phyloP scores from a whole-genome alignment of 139 green algal species.

The Monoraphidium neglectum region DNA sequence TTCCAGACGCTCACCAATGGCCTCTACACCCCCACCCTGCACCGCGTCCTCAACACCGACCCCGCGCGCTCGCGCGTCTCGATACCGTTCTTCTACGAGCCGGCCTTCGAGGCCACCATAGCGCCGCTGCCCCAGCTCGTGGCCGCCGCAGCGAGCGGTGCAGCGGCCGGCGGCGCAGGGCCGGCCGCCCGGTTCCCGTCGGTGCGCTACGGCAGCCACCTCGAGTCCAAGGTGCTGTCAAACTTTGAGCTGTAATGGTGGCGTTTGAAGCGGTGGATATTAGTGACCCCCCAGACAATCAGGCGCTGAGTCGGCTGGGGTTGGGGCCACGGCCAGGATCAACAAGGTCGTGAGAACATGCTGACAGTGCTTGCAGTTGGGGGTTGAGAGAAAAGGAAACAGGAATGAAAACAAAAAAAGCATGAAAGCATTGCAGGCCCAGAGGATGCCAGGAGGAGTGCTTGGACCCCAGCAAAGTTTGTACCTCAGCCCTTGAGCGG shows the following conservation, averaged over 20 bases:
- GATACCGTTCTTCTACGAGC: slow-evolving; percentile 72
- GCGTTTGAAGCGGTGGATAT: neutral
- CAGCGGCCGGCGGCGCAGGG: too few relatives aligned
- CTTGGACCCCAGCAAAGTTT: too few relatives aligned
- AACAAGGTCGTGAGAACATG: neutral
- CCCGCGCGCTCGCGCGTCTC: slow-evolving; percentile 35
- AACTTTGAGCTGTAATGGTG: slow-evolving; percentile 55
- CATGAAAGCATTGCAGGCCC: neutral
- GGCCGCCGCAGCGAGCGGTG: too few relatives aligned
- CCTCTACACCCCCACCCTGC: slow-evolving; percentile 52
- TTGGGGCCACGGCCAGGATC: neutral
- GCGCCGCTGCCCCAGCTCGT: slow-evolving; percentile 34
- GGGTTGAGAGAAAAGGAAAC: neutral
- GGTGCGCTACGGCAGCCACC: slow-evolving; percentile 52
- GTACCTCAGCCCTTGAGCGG: too few relatives aligned
- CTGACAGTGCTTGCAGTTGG: neutral
- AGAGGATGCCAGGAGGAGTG: too few relatives aligned
- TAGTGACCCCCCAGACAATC: neutral
- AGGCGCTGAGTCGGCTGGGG: neutral
- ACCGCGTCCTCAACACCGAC: slow-evolving; percentile 57
- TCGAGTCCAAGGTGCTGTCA: slow-evolving; percentile 57
- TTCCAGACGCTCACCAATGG: slow-evolving; percentile 52
- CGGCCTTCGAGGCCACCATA: slow-evolving; percentile 50
- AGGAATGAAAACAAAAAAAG: neutral
- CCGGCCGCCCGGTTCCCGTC: neutral